Conservation (phyloP, 257 asterid genomes). For the Euphrasia confusa region DNA sequence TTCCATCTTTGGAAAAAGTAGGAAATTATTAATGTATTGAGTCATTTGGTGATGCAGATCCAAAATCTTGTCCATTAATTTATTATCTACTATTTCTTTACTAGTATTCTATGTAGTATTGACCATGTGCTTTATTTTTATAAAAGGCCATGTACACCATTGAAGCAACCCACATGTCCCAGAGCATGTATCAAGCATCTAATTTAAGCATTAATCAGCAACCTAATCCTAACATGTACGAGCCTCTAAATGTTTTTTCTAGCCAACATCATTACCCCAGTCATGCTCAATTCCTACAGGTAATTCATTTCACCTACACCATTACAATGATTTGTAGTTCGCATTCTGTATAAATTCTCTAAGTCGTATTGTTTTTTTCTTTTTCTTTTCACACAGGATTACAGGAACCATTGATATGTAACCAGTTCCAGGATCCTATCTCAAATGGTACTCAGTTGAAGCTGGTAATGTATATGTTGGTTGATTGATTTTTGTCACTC, state of each 20-base stretch:
- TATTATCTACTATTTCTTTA: not conserved
- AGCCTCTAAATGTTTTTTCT: conserved; percentile 40
- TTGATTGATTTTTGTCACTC: not conserved
- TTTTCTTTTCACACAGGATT: conserved; percentile 34
- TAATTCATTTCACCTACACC: conserved; percentile 26
- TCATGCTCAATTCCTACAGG: conserved; percentile 51
- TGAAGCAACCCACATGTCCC: conserved; percentile 48
- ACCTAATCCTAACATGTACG: conserved; percentile 44
- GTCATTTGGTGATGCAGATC: not conserved
- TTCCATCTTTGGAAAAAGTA: not conserved
- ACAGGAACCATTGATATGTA: conserved; percentile 49
- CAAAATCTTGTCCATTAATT: not conserved
- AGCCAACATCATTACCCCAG: conserved; percentile 47
- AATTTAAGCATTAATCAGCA: conserved; percentile 40
- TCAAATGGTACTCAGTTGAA: conserved; percentile 41
- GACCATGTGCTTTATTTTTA: conserved; percentile 20
- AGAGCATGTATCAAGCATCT: conserved; percentile 45
- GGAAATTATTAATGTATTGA: not conserved
- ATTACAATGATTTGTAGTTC: not conserved
- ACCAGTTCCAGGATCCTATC: conserved; percentile 49
- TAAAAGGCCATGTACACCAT: conserved; percentile 48
- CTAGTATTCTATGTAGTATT: not conserved
- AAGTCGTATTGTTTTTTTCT: not conserved
- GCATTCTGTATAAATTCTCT: conserved; percentile 3
- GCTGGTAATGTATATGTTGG: conserved; percentile 39